These are phyloP conservation scores for Trametes pubescens DNA, from an alignment of 1,284 basidiomycete species.

Conservation along the genomic window DNA sequence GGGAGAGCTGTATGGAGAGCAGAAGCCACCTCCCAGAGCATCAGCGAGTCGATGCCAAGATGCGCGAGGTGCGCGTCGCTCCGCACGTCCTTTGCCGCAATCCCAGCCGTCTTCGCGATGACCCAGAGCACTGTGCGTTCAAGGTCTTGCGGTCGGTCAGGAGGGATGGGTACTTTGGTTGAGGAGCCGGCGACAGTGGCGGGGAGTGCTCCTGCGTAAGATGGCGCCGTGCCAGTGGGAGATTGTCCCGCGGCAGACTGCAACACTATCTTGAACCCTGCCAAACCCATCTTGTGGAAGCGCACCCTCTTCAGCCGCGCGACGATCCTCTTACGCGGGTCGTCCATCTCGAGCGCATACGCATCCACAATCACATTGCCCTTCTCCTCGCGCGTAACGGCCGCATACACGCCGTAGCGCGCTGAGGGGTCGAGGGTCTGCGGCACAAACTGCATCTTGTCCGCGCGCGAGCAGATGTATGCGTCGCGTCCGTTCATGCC, in stretches of 20 bases:
- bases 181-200: not conserved
- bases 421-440: conserved; percentile 50
- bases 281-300: conserved; percentile 62
- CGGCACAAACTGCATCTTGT: conserved; percentile 54
- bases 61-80: conserved; percentile 49
- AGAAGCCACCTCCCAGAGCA: conserved; percentile 59
- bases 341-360: conserved; percentile 52
- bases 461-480: conserved; percentile 69
- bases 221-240: not conserved
- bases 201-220: conserved; percentile 7
- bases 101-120: conserved; percentile 54
- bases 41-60: conserved; percentile 64
- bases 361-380: conserved; percentile 55
- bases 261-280: conserved; percentile 51
- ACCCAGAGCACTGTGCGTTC: conserved; percentile 32
- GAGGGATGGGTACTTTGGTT: not conserved
- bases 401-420: conserved; percentile 61
- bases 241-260: conserved; percentile 46
- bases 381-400: conserved; percentile 51
- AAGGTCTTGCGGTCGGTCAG: not conserved
- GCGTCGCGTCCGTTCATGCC: conserved; percentile 52
- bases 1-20: conserved; percentile 49
- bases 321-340: conserved; percentile 49
- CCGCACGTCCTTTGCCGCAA: conserved; percentile 43
- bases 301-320: conserved; percentile 62